Evolutionary conservation across 805 yeast genomes (phyloP), one percentile per base, ranked within the genome.

Genomic region (Candida qinlingensis): DNA sequence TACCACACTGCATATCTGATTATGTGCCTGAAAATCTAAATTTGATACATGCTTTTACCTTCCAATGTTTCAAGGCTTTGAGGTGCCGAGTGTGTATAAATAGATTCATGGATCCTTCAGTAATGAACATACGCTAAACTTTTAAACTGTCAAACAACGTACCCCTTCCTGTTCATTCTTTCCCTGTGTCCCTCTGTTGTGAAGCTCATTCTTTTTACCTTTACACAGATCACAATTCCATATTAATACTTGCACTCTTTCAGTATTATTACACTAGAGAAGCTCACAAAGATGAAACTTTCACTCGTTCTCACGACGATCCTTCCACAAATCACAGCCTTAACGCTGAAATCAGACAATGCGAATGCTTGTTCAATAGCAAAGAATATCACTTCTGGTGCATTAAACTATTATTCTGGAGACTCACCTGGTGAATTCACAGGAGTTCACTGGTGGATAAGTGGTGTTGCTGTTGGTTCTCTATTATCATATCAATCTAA

Each of bases 401-500:
- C 81, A 53, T 66, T 84, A 62, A 81, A 80, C 64, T 86, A 86
- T 64, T 83, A 86, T 59, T 78, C 76, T 52, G 89, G 90, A 19
- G 50, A 53, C 1, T 25, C 29, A 3, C 39, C 48, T 30, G 95
- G 92, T 27, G 76, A 76, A 79, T 85, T 85, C 60, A 70, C 77
- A 10, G 62, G 74, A 53, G 90, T 90, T 63, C 83, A 82, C 67
- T 90, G 94, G 90, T 87, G 96, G 96, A 83, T 85, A 65, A 89
- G 91, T 37, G 96, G 95, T 58, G 92, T 87, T 56, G 90, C 90
- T 0, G 83, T 72, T 66, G 78, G 77, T 11, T 69, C 74, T 2
- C 64, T 87, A 70, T 62, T 92, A 37, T 96, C 89, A 65, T 86
- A 82, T 61, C 77, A 87, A 72, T 80, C 69, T 57, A 77, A 80